phyloP scores from a whole-genome alignment of 2,329 filamentous ascomycete species.

The Bipolaris victoriae region DNA sequence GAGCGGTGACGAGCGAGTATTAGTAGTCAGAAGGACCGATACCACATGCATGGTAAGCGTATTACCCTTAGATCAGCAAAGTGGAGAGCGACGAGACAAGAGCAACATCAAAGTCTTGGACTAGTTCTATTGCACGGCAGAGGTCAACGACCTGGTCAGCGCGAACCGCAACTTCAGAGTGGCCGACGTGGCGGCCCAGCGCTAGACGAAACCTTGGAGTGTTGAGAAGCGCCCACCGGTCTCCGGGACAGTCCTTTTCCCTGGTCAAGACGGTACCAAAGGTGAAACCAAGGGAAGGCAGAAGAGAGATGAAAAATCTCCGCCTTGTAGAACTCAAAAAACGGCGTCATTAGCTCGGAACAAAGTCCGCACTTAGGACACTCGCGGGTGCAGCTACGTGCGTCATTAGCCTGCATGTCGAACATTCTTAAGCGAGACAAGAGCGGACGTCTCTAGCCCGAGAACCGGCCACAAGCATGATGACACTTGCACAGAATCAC shows the following conservation, averaged over 20 bases:
- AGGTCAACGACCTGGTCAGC: conserved; percentile 5
- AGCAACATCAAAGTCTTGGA: conserved; percentile 18
- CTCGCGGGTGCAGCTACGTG: conserved; percentile 35
- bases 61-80: conserved; percentile 19
- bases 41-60: conserved; percentile 23
- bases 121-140: conserved; percentile 2
- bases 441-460: conserved; percentile 26
- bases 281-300: neutral
- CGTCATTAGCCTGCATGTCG: conserved; percentile 32
- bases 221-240: conserved; percentile 4
- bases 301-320: conserved; percentile 1
- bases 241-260: neutral
- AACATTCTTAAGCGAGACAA: conserved; percentile 31
- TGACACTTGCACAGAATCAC: conserved; percentile 3
- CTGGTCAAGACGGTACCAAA: neutral
- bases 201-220: conserved; percentile 19
- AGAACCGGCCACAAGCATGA: conserved; percentile 24
- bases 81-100: conserved; percentile 22
- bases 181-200: conserved; percentile 13
- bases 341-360: conserved; percentile 31
- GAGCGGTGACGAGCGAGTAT: conserved; percentile 33
- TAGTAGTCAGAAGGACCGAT: conserved; percentile 35
- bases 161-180: conserved; percentile 6
- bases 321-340: conserved; percentile 10
- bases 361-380: conserved; percentile 28